Evolutionary conservation across 1,284 basidiomycete species (phyloP).

Genomic region (Ustilago shanxiensis): DNA sequence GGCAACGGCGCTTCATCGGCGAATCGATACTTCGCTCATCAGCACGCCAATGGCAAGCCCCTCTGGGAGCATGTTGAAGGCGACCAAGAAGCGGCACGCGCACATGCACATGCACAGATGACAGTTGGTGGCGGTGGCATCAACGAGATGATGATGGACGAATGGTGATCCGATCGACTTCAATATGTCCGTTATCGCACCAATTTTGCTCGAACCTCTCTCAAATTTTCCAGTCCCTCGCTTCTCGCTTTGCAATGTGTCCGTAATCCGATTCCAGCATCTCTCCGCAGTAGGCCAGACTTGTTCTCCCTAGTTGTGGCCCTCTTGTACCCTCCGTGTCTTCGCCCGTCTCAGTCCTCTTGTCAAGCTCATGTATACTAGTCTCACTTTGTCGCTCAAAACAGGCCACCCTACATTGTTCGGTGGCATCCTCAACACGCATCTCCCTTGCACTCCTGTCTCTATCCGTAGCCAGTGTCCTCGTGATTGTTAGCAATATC

Average conservation of each 20-base stretch:
- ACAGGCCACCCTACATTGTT: neutral
- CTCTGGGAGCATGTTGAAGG: conserved; percentile 51
- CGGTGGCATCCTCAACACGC: conserved; percentile 1
- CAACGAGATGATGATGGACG: conserved; percentile 57
- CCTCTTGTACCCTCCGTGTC: neutral
- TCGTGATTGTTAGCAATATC: neutral
- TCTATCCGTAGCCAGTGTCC: neutral
- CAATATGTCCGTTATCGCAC: neutral
- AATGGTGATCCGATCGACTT: conserved; percentile 25
- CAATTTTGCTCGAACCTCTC: neutral
- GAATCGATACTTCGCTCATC: conserved; percentile 33
- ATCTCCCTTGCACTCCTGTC: neutral
- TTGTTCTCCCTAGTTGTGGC: neutral
- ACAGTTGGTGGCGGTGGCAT: conserved; percentile 10
- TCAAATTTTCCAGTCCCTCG: neutral
- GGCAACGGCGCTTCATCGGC: conserved; percentile 18
- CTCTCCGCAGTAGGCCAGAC: neutral
- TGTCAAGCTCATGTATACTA: conserved; percentile 11
- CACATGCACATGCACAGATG: conserved; percentile 12
- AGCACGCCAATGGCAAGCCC: conserved; percentile 25
- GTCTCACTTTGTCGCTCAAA: conserved; percentile 3
- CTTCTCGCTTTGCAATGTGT: neutral
- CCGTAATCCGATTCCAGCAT: neutral
- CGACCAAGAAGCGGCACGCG: conserved; percentile 30
- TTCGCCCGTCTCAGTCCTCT: neutral